Evolutionary conservation across 2,329 filamentous ascomycete species (phyloP).

Genomic region (Aspergillus uvarum): DNA sequence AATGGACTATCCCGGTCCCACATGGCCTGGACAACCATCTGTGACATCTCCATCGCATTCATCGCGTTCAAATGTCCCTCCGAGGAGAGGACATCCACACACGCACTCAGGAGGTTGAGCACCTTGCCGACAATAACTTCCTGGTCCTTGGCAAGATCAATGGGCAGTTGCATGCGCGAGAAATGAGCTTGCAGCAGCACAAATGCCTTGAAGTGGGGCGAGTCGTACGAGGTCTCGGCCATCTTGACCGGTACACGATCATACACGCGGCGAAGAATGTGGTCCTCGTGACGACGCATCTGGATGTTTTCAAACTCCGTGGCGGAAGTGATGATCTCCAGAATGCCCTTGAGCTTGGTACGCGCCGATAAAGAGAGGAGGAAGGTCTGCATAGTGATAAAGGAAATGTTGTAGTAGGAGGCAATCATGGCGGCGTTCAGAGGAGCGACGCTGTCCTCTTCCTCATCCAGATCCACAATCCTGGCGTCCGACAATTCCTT

Average conservation of each 20-base stretch:
- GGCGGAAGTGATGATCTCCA: constrained; percentile 95
- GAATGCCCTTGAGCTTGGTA: constrained; percentile 93
- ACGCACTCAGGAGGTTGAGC: constrained; percentile 82
- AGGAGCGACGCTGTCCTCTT: constrained; percentile 83
- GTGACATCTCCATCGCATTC: constrained; percentile 98
- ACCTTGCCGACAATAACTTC: constrained; percentile 82
- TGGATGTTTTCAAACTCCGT: constrained; percentile 96
- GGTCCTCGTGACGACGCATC: constrained; percentile 88
- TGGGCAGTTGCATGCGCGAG: constrained; percentile 91
- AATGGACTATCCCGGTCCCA: constrained; percentile 97
- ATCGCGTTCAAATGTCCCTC: constrained; percentile 96
- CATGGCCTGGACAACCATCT: constrained; percentile 99
- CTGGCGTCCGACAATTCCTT: constrained; percentile 89
- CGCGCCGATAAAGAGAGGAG: constrained; percentile 81
- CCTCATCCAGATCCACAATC: constrained; percentile 93
- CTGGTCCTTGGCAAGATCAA: constrained; percentile 94
- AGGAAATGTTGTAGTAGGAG: constrained; percentile 98
- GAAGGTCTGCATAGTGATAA: constrained; percentile 99
- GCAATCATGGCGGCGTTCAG: constrained; percentile 97
- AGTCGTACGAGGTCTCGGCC: constrained; percentile 79
- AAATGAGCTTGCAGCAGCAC: constrained; percentile 97
- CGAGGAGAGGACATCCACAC: constrained; percentile 91
- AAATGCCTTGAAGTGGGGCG: constrained; percentile 97
- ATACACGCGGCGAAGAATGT: constrained; percentile 85
- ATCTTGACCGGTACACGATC: constrained; percentile 95